phyloP scores from a whole-genome alignment of 2,329 filamentous ascomycete species.

The Exserohilum turcica region DNA sequence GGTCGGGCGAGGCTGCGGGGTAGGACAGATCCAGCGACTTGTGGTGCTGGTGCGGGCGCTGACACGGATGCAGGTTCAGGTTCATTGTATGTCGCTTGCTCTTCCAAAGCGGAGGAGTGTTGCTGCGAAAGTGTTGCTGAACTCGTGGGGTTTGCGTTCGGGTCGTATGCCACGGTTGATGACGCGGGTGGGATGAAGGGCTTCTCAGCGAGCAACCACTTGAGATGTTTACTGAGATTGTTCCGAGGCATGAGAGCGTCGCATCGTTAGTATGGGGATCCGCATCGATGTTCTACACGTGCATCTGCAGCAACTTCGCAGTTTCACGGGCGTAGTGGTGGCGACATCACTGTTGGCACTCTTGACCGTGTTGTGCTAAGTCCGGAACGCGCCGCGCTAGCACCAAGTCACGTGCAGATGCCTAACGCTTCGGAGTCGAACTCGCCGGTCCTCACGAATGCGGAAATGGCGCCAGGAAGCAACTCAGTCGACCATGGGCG shows the following conservation, averaged over 20 bases:
- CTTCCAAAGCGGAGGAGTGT: conserved; percentile 12
- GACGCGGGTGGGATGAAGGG: conserved; percentile 50
- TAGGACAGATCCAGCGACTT: conserved; percentile 21
- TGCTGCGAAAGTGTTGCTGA: conserved; percentile 28
- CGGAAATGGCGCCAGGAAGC: not conserved
- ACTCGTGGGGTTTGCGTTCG: conserved; percentile 27
- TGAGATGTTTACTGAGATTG: conserved; percentile 55
- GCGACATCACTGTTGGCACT: conserved; percentile 21
- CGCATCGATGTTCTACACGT: conserved; percentile 34
- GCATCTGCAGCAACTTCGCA: conserved; percentile 14
- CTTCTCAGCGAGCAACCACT: conserved; percentile 54
- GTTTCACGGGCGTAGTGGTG: conserved; percentile 24
- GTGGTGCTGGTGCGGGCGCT: conserved; percentile 17
- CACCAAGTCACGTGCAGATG: conserved; percentile 36
- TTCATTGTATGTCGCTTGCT: conserved; percentile 28
- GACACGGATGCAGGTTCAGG: conserved; percentile 16
- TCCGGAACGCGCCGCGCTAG: conserved; percentile 27
- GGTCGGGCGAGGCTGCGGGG: conserved; percentile 26
- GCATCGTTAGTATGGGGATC: conserved; percentile 29
- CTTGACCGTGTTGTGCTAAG: conserved; percentile 28
- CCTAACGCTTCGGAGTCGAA: not conserved
- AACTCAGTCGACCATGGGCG: no score
- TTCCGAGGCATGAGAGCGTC: conserved; percentile 53
- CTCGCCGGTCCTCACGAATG: not conserved
- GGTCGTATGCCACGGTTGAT: conserved; percentile 37